Conservation (phyloP, 805 yeast species). For the Jamesozyma spencerorum region DNA sequence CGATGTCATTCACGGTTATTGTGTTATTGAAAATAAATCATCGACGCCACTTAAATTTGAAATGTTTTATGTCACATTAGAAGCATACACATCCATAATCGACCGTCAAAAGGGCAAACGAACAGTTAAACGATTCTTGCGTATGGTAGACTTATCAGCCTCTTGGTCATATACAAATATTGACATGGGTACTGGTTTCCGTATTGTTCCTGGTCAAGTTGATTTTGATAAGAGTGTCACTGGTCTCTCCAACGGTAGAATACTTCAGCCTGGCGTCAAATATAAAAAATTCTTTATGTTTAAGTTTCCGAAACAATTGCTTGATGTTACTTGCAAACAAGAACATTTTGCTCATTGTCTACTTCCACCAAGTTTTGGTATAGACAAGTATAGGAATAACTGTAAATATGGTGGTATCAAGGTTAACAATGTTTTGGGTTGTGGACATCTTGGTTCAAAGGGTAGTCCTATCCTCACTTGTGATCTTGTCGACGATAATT, state of each 20-base stretch:
- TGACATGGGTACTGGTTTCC: slow-evolving; percentile 41
- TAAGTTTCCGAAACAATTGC: slow-evolving; percentile 41
- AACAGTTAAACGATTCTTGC: slow-evolving; percentile 32
- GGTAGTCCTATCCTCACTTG: slow-evolving; percentile 47
- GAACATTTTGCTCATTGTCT: slow-evolving; percentile 26
- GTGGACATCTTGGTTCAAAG: slow-evolving; percentile 40
- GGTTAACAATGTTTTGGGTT: slow-evolving; percentile 38
- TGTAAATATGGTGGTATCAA: slow-evolving; percentile 20
- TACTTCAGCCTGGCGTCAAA: slow-evolving; percentile 37
- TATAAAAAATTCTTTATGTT: slow-evolving; percentile 52
- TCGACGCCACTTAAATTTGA: slow-evolving; percentile 42
- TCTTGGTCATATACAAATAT: slow-evolving; percentile 38
- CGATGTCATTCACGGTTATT: slow-evolving; percentile 44
- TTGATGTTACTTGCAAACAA: slow-evolving; percentile 45
- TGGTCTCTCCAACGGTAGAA: slow-evolving; percentile 39
- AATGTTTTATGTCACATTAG: slow-evolving; percentile 48
- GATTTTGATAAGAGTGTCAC: slow-evolving; percentile 20
- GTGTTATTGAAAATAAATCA: slow-evolving; percentile 36
- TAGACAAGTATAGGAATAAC: slow-evolving; percentile 22
- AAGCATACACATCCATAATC: slow-evolving; percentile 35
- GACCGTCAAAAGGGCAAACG: slow-evolving; percentile 13
- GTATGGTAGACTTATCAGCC: slow-evolving; percentile 45
- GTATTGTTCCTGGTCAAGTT: slow-evolving; percentile 15
- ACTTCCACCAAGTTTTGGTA: slow-evolving; percentile 36
- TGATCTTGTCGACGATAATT: slow-evolving; percentile 33